These are phyloP conservation scores for Pelargonium myrrhifolium DNA, from an alignment of 441 rosid genomes.

Conservation along the genomic window DNA sequence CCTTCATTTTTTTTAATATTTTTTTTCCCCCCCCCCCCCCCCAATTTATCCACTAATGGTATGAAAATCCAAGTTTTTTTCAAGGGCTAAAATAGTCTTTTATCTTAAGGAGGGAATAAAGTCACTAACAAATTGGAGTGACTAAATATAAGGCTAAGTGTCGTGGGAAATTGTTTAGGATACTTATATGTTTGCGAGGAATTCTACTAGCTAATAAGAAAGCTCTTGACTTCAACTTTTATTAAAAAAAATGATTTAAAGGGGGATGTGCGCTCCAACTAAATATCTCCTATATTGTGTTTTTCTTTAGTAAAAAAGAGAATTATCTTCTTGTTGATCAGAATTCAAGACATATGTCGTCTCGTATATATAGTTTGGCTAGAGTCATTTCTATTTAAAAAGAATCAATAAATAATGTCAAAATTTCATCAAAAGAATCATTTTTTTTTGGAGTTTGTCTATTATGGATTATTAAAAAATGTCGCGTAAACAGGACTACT, in stretches of 20 bases:
- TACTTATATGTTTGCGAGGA: too few relatives aligned
- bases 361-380: background rate
- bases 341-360: background rate
- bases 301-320: background rate
- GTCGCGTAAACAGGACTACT: background rate
- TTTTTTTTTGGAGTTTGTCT: background rate
- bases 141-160: too few relatives aligned
- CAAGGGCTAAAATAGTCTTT: too few relatives aligned
- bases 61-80: too few relatives aligned
- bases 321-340: background rate
- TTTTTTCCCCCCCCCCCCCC: too few relatives aligned
- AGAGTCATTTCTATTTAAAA: background rate
- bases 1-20: too few relatives aligned
- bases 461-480: background rate
- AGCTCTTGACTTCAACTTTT: background rate
- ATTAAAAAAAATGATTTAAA: background rate
- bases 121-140: too few relatives aligned
- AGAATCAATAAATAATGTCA: background rate
- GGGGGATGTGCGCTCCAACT: background rate
- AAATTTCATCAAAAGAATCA: background rate
- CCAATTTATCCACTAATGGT: too few relatives aligned
- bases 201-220: too few relatives aligned
- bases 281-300: background rate
- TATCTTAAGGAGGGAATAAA: too few relatives aligned
- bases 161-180: too few relatives aligned